Conservation (phyloP, 495 filamentous ascomycete species). For the Aspergillus conjunctus region DNA sequence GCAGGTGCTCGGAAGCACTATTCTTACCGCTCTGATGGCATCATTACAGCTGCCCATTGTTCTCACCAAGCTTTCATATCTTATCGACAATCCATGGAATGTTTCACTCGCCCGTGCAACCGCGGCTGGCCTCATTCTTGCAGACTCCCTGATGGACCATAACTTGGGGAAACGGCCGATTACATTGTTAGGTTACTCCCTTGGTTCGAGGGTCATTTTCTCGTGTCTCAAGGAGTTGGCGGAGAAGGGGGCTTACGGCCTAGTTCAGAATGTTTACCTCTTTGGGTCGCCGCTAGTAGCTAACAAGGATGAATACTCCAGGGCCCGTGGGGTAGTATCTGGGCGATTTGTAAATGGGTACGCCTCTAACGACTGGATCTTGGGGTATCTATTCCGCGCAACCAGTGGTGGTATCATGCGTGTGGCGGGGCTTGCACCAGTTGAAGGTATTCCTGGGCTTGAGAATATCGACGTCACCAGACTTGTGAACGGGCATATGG, state of each 20-base stretch:
- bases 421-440: slow-evolving; percentile 82
- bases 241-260: slow-evolving; percentile 79
- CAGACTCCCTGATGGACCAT: slow-evolving; percentile 88
- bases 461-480: slow-evolving; percentile 91
- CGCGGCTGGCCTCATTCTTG: slow-evolving; percentile 87
- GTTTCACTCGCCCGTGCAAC: slow-evolving; percentile 90
- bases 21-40: slow-evolving; percentile 87
- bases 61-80: slow-evolving; percentile 89
- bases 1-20: slow-evolving; percentile 89
- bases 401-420: slow-evolving; percentile 91
- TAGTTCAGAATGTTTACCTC: slow-evolving; percentile 93
- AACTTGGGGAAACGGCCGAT: slow-evolving; percentile 90
- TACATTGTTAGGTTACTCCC: slow-evolving; percentile 94
- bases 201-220: slow-evolving; percentile 92
- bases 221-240: slow-evolving; percentile 87
- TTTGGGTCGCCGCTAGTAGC: slow-evolving; percentile 93
- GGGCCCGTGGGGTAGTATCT: slow-evolving; percentile 76
- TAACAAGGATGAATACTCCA: slow-evolving; percentile 87
- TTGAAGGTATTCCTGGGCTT: slow-evolving; percentile 75
- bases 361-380: slow-evolving; percentile 93
- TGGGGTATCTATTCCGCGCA: slow-evolving; percentile 95
- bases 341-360: slow-evolving; percentile 96
- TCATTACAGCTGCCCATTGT: slow-evolving; percentile 91
- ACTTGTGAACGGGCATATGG: slow-evolving; percentile 92
- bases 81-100: slow-evolving; percentile 98